Conservation (phyloP, 345 rosid species). For the Diplotaxis tenuifolia region DNA sequence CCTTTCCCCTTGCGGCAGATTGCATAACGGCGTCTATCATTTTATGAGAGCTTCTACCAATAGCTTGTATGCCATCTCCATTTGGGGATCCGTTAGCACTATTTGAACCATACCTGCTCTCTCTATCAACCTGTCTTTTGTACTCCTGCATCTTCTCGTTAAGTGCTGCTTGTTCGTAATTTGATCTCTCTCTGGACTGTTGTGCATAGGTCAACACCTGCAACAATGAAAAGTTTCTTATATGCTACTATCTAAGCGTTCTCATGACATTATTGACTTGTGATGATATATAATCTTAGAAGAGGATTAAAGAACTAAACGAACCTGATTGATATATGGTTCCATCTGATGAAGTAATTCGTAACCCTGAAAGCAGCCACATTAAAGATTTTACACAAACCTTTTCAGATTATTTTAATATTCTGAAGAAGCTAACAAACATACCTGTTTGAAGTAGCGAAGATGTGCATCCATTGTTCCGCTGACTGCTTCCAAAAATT, state of each 20-base stretch:
- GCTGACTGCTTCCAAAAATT: conserved; percentile 95
- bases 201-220: conserved; percentile 97
- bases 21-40: conserved; percentile 99
- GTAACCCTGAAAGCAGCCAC: conserved; percentile 66
- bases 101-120: conserved; percentile 76
- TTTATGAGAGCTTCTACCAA: conserved; percentile 96
- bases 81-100: conserved; percentile 93
- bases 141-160: conserved; percentile 96
- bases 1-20: conserved; percentile 99
- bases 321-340: conserved; percentile 93
- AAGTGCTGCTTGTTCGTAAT: conserved; percentile 93
- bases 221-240: conserved; percentile 13
- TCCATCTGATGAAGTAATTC: conserved; percentile 99
- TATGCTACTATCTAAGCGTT: conserved; percentile 2
- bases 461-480: conserved; percentile 99
- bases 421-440: conserved; percentile 18
- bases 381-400: conserved; percentile 27
- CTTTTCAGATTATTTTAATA: conserved; percentile 1
- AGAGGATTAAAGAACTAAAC: conserved; percentile 1
- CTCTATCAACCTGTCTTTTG: conserved; percentile 95
- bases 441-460: conserved; percentile 92
- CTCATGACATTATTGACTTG: not conserved
- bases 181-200: conserved; percentile 95
- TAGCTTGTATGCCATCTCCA: conserved; percentile 95
- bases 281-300: conserved; percentile 8